A percentile compares a stretch with the other conserved stretches of the same genome.
Evolutionary conservation across 768 basidiomycete genomes (phyloP).

Genomic region (Naganishia vaughanmartiniae): DNA sequence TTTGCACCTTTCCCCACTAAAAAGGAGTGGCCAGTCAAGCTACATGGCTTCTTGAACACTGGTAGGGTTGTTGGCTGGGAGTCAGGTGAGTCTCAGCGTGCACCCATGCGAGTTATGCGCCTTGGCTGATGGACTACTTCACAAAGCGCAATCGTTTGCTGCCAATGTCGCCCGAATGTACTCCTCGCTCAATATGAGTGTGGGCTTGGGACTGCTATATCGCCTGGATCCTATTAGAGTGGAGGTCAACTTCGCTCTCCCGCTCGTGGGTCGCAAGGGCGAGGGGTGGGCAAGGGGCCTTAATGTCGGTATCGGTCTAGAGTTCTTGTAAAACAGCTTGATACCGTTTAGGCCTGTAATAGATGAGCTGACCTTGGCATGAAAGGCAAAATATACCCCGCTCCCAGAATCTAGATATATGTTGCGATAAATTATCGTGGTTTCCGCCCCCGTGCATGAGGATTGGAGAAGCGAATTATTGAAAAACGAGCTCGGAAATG

Average conservation of each 20-base stretch:
- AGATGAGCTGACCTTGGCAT: not conserved
- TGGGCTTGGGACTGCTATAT: conserved; percentile 47
- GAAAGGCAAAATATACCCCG: too few relatives aligned
- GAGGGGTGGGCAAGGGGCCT: conserved; percentile 47
- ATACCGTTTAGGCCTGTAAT: not conserved
- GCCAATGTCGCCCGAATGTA: conserved; percentile 45
- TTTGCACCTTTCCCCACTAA: conserved; percentile 46
- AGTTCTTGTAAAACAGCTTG: conserved; percentile 39
- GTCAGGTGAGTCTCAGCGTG: conserved; percentile 34
- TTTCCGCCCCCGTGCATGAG: too few relatives aligned
- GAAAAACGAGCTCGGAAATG: not conserved
- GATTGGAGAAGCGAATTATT: too few relatives aligned
- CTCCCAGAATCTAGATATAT: too few relatives aligned
- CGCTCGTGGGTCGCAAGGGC: conserved; percentile 45
- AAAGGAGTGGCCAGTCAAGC: conserved; percentile 45
- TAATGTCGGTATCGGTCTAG: conserved; percentile 49
- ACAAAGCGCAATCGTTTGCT: conserved; percentile 38
- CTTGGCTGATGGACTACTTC: not conserved
- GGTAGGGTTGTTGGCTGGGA: conserved; percentile 48
- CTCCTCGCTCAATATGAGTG: conserved; percentile 42
- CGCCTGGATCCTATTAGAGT: conserved; percentile 48
- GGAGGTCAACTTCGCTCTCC: conserved; percentile 50
- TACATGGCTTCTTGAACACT: conserved; percentile 48
- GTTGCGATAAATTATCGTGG: too few relatives aligned
- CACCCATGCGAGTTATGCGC: not conserved